phyloP scores from a whole-genome alignment of 2,329 filamentous ascomycete species.

The Xylaria hypoxylon region DNA sequence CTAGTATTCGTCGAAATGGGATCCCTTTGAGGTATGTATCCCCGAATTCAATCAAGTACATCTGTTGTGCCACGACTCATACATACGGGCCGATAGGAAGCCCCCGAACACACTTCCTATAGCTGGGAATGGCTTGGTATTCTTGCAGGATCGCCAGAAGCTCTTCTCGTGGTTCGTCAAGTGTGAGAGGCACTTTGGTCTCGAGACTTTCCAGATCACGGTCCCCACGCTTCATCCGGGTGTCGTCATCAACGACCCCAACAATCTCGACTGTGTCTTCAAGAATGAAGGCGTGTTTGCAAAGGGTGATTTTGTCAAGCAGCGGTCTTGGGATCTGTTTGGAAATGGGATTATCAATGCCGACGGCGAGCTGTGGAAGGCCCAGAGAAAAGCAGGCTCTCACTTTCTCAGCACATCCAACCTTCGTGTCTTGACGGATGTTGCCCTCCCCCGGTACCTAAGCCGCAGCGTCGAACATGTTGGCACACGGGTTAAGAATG shows the following conservation, averaged over 20 bases:
- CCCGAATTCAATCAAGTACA: not conserved
- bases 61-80: constrained; percentile 16
- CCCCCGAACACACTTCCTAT: constrained; percentile 66
- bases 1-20: constrained; percentile 49
- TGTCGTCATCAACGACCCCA: constrained; percentile 71
- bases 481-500: constrained; percentile 45
- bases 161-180: constrained; percentile 72
- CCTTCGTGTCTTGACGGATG: constrained; percentile 66
- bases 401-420: constrained; percentile 70
- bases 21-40: constrained; percentile 49
- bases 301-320: constrained; percentile 72
- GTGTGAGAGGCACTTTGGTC: constrained; percentile 67
- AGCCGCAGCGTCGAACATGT: constrained; percentile 57
- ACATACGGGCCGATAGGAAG: constrained; percentile 50
- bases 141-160: constrained; percentile 68
- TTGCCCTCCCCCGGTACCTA: constrained; percentile 67
- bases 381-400: constrained; percentile 71
- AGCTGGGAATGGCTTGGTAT: constrained; percentile 70
- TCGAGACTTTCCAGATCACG: constrained; percentile 71
- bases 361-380: constrained; percentile 72
- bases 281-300: constrained; percentile 70
- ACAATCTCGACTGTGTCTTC: constrained; percentile 71
- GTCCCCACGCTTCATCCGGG: constrained; percentile 72
- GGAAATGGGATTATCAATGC: constrained; percentile 75
- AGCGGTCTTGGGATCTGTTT: constrained; percentile 71